Evolutionary conservation across 306 rosid genomes (phyloP), one percentile per base, ranked within the genome.

Genomic region (Trifolium fragiferum): DNA sequence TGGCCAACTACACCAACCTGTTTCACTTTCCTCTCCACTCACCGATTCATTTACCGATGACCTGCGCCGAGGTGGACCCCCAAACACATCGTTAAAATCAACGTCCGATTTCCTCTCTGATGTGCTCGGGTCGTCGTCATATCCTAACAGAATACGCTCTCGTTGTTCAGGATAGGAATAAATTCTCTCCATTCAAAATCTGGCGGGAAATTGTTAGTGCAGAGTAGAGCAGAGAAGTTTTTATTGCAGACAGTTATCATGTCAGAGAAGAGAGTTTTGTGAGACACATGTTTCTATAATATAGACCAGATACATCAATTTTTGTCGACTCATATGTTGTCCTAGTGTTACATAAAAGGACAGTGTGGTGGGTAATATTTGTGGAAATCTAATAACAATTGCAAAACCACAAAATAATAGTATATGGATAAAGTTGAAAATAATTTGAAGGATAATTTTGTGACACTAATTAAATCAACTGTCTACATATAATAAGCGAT

Each of bases 51-150:
- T 83, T 43, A 58, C 10, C 4, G 96, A 90, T 4, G 89, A 84
- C 54, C 63, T 6, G 20, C 92, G 80, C 72, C 90, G 82, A 3
- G 98, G 99, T 2, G 99, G 99, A 0, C 99, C 99, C 0, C 99
- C 96, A 18, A 92, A 95, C 54, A 95, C 98, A 46, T 90, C 99
- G 57, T 80, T 66, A 50, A 95, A 95, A 82, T 95, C 99, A 18
- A 89, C 81, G 20, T 89, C 97, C 4, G 88, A 82, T 54, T 70
- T 78, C 49, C 84, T 78, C 72, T 27, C 21, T 3, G 91, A 70
- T 6, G 82, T 72, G 66, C 76, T 64, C 8, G 89, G 77, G 8
- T 51, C 68, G 3, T 51, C 19, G 23, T 77, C 70, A 69, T 65
- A 78, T 18, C 90, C 95, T 33, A 90, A 81, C 7, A 89, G 86